A percentile compares a stretch with the other conserved stretches of the same genome.
Evolutionary conservation across 176 grass and related monocot species (phyloP).

Genomic region (Elymus sibiricus): DNA sequence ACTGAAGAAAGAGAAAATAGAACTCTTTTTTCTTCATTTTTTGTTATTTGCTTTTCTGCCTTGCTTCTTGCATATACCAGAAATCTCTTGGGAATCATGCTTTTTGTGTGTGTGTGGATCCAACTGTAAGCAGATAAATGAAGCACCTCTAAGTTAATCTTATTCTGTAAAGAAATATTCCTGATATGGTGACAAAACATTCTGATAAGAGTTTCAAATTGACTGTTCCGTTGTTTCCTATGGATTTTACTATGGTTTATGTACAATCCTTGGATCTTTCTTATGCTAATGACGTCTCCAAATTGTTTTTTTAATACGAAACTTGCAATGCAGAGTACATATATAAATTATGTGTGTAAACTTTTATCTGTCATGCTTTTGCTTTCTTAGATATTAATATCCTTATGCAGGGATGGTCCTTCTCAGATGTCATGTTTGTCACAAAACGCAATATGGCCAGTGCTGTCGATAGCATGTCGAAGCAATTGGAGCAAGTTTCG

Average conservation of each 20-base stretch:
- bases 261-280: not conserved
- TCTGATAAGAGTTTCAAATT: not conserved
- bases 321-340: not conserved
- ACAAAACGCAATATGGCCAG: constrained; percentile 87
- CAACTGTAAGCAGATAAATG: not conserved
- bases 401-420: constrained; percentile 70
- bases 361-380: not conserved
- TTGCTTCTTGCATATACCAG: constrained; percentile 2
- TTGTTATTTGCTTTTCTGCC: not conserved
- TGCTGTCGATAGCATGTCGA: constrained; percentile 84
- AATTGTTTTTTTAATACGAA: not conserved
- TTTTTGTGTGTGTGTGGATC: constrained; percentile 5
- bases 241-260: constrained; percentile 16
- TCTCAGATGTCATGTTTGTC: constrained; percentile 96
- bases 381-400: constrained; percentile 37
- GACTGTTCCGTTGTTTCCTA: not conserved
- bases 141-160: not conserved
- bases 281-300: not conserved
- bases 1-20: not conserved
- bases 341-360: not conserved
- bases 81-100: not conserved
- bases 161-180: not conserved
- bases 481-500: constrained; percentile 93
- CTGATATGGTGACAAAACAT: constrained; percentile 5
- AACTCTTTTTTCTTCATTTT: not conserved